These are phyloP conservation scores for Grigorovia jiainica DNA, from an alignment of 805 yeast species.

Conservation along the genomic window DNA sequence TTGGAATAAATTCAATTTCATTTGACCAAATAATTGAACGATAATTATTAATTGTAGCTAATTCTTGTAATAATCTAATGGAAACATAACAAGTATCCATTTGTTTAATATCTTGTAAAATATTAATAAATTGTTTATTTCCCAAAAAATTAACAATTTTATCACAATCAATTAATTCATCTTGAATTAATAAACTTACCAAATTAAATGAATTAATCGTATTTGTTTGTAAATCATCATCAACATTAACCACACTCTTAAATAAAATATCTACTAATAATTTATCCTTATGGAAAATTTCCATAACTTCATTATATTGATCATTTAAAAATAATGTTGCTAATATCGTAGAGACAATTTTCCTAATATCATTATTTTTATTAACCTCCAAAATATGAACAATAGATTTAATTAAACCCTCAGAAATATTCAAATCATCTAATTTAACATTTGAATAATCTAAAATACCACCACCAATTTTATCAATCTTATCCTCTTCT, in stretches of 20 bases:
- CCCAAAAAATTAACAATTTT: constrained; percentile 15
- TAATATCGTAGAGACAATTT: constrained; percentile 24
- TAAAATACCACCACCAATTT: no score
- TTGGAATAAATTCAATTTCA: constrained; percentile 38
- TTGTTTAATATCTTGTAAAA: constrained; percentile 19
- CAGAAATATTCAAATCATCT: constrained; percentile 14
- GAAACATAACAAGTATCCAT: constrained; percentile 27
- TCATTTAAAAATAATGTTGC: constrained; percentile 24
- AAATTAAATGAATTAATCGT: constrained; percentile 25
- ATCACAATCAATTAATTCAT: constrained; percentile 10
- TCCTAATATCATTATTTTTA: constrained; percentile 19
- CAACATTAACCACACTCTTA: constrained; percentile 16
- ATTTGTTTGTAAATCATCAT: constrained; percentile 23
- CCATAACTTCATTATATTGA: constrained; percentile 8
- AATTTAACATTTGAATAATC: constrained; percentile 17
- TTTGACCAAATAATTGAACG: constrained; percentile 20
- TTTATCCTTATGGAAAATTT: constrained; percentile 16
- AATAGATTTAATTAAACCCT: constrained; percentile 12
- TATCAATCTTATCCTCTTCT: neutral
- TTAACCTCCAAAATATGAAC: constrained; percentile 21
- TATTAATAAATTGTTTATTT: constrained; percentile 16
- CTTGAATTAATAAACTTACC: constrained; percentile 25
- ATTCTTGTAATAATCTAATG: constrained; percentile 26
- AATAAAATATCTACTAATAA: constrained; percentile 15
- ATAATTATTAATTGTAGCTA: constrained; percentile 21